phyloP scores from a whole-genome alignment of 2,329 filamentous ascomycete genomes.

The Microdochium nivale region DNA sequence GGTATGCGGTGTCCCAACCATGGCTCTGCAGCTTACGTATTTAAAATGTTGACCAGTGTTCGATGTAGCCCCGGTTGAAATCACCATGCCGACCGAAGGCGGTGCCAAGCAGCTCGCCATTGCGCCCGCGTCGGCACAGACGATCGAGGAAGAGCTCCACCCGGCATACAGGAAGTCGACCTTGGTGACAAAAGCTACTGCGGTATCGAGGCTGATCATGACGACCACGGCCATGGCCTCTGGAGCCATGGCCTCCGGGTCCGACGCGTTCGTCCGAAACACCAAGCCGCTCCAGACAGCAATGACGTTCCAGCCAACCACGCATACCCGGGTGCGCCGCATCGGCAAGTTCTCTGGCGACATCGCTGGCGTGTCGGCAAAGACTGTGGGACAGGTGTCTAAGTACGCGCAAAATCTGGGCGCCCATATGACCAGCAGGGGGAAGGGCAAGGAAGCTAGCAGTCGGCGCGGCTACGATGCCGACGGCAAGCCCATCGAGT shows the following conservation, averaged over 20 bases:
- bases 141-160: constrained; percentile 70
- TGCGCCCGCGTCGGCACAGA: constrained; percentile 58
- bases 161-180: constrained; percentile 86
- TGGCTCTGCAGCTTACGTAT: background rate
- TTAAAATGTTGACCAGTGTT: constrained; percentile 5
- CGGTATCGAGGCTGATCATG: constrained; percentile 84
- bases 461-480: constrained; percentile 56
- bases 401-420: constrained; percentile 86
- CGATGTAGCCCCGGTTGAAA: constrained; percentile 64
- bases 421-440: constrained; percentile 61
- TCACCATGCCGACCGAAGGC: constrained; percentile 62
- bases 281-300: constrained; percentile 72
- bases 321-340: constrained; percentile 77
- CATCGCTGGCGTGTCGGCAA: constrained; percentile 71
- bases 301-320: constrained; percentile 78
- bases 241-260: constrained; percentile 67
- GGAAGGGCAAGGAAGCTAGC: constrained; percentile 35
- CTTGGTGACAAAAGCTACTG: constrained; percentile 78
- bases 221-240: constrained; percentile 75
- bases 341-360: constrained; percentile 79
- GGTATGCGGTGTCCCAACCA: constrained; percentile 41
- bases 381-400: constrained; percentile 77
- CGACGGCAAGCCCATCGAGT: constrained; percentile 54
- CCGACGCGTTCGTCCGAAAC: constrained; percentile 71
- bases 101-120: constrained; percentile 55